Conservation (phyloP, 1,139 yeast species). For the Diutina mesorugosa region DNA sequence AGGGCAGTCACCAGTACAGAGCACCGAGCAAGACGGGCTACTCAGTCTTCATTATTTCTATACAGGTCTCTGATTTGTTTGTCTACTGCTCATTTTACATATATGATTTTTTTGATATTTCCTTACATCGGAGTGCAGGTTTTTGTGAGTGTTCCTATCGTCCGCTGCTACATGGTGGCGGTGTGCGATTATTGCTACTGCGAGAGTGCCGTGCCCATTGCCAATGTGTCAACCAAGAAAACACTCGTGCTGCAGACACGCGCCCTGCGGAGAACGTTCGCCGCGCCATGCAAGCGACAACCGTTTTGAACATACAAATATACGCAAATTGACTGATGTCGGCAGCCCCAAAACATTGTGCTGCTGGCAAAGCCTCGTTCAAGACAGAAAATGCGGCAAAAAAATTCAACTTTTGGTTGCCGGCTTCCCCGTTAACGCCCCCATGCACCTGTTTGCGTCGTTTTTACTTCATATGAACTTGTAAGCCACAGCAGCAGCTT, state of each 20-base stretch:
- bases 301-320: not conserved
- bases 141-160: no score
- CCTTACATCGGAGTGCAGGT: no score
- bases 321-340: not conserved
- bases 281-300: not conserved
- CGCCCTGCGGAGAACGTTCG: not conserved
- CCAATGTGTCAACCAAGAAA: not conserved
- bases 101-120: no score
- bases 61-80: no score
- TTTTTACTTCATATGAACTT: not conserved
- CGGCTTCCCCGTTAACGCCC: not conserved
- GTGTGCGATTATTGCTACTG: no score
- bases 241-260: not conserved
- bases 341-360: not conserved
- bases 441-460: not conserved
- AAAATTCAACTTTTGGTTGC: no score
- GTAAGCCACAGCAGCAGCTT: no score
- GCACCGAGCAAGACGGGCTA: no score
- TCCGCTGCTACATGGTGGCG: no score
- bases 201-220: not conserved
- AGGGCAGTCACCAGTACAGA: not conserved
- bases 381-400: no score
- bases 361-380: not conserved
- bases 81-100: no score
- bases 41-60: no score